Evolutionary conservation across 345 rosid genomes (phyloP), one percentile per base, ranked within the genome.

Genomic region (Bruguiera parviflora): DNA sequence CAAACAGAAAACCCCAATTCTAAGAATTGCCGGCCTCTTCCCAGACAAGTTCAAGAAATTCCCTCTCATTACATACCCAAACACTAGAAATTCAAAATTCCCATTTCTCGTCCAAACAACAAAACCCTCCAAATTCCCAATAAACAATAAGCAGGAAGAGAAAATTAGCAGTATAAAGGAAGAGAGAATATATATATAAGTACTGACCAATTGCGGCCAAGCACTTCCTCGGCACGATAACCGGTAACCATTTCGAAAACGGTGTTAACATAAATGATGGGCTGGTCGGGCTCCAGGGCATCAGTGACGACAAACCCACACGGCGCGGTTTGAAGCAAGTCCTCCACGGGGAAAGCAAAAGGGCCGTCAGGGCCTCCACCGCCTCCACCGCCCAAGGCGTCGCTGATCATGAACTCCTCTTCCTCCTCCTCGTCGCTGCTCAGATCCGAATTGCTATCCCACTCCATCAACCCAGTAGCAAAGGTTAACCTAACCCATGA

Each of bases 391-490:
- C 19, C 28, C 31, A 27, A 4, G 59, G 29, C 16, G 59, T 78
- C 85, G 47, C 78, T 80, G 43, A 85, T 58, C 65, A 65, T n/a
- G 69, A 85, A 88, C 32, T 79, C 88, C 73, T 81, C 96, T 11
- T 39, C 43, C 43, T 37, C 43, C 24, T 90, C 98, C 18, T 73
- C 76, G 27, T 86, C 96, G 19, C 77, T 88, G 74, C 96, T 90
- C 66, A 88, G 87, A 88, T 92, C 98, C 84, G 98, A 90, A 78
- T 80, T 79, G 78, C 98, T 92, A 75, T 92, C 98, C 98, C 96
- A 92, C 92, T 92, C 98, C 98, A 90, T 86, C 16, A 27, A 58
- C 15, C 20, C 32, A 33, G 21, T 3, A 29, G 71, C 13, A 67
- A 61, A 21, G 13, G 19, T 8, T 59, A 6, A 29, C 53, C 66